Base-by-base conservation (phyloP, 2,329 filamentous ascomycete species). In the Xylariaceae sp. region DNA sequence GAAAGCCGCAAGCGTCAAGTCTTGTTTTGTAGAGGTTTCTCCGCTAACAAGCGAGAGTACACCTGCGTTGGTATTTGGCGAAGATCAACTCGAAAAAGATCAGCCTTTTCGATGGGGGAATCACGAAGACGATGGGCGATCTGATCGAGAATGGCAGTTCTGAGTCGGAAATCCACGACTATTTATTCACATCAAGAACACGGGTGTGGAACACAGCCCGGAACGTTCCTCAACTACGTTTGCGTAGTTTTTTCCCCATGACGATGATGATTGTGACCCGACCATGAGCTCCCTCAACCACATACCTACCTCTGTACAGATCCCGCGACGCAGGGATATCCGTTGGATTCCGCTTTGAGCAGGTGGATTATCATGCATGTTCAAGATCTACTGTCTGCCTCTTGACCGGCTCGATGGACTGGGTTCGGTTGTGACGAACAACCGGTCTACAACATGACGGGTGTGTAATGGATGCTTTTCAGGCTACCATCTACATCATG, bases 171-270 rank as follows among this genome's bases (percentile, higher is more conserved):
- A 56, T 51, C 44, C n/a, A n/a, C 53, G 39, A 37, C 50, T 62
- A 64, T 64, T 60, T 64, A 60, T 42, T 17, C 17, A 57, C 39
- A 53, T 54, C 49, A 55, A 57, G 35, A 51, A 53, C 45, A 35
- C 48, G 39, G 42, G 42, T 51, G 35, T 57, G 54, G 37, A 53
- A 49, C n/a, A 15, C 48, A 30, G 23, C 30, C 51, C 34, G 30
- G 15, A 11, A 55, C 34, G 54, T 44, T 45, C 37, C 13, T 49
- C 13, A 50, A 52, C 55, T 55, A 55, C 54, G 13, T 42, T 49
- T 17, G 51, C 30, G 54, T 48, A 39, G 23, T 58, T 48, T 55
- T 30, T 30, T 30, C 23, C 23, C 23, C 23, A 30, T 30, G 23
- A 55, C 23, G 15, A 55, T 44, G 13, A 44, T 55, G 47, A 35